A percentile compares a stretch with the other conserved stretches of the same genome.
These are phyloP conservation scores for Tubosaeta sp. DNA, from an alignment of 768 basidiomycete genomes.

Conservation along the genomic window DNA sequence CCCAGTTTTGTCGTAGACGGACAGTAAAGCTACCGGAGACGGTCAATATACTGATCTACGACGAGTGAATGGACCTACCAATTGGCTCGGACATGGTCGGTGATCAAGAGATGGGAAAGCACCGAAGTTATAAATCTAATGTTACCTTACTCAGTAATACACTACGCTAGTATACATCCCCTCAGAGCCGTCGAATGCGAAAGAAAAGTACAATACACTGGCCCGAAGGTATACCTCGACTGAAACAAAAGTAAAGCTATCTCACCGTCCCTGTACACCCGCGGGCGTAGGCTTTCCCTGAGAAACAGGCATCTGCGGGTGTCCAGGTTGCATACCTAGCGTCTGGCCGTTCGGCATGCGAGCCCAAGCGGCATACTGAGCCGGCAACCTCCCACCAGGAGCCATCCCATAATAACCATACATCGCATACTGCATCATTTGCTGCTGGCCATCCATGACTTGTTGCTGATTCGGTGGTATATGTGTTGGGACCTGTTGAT, in stretches of 20 bases:
- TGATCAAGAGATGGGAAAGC: conserved; percentile 5
- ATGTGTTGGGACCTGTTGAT: conserved; percentile 23
- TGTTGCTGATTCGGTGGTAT: conserved; percentile 28
- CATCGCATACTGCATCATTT: conserved; percentile 28
- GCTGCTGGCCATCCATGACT: conserved; percentile 25
- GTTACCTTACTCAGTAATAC: conserved; percentile 8
- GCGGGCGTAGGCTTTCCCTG: conserved; percentile 33
- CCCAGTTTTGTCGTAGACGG: conserved; percentile 94
- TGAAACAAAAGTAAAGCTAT: conserved; percentile 2
- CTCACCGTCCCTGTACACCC: conserved; percentile 33
- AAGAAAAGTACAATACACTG: conserved; percentile 10
- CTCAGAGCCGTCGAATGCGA: conserved; percentile 1
- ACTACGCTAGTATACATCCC: conserved; percentile 5
- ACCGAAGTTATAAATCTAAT: neutral
- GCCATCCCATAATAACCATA: conserved; percentile 26
- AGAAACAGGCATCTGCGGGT: conserved; percentile 27
- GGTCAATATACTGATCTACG: conserved; percentile 1
- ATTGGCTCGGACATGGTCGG: conserved; percentile 26
- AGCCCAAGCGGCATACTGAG: conserved; percentile 19
- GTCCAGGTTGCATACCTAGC: conserved; percentile 27
- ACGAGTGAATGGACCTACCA: conserved; percentile 15
- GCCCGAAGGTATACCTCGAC: conserved; percentile 6
- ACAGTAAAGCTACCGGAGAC: conserved; percentile 66
- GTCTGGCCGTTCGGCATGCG: conserved; percentile 27
- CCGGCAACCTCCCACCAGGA: conserved; percentile 12